Evolutionary conservation across 345 rosid species (phyloP).

Genomic region (Eucalyptus pauciflora): DNA sequence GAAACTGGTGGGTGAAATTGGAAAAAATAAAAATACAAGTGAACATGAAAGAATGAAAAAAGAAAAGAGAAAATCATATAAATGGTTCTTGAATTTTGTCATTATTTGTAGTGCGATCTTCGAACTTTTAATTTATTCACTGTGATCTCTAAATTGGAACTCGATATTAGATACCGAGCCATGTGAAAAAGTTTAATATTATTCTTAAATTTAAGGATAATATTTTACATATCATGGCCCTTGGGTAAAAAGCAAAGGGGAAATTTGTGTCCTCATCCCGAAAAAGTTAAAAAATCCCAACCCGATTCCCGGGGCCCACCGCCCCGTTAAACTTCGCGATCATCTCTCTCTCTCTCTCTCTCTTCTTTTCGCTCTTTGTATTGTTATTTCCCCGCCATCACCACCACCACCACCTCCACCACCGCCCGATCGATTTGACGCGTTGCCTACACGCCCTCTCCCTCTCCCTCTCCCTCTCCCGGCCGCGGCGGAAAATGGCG

Average conservation of each 20-base stretch:
- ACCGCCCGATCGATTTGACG: background rate
- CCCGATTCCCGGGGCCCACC: background rate
- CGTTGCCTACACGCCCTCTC: background rate
- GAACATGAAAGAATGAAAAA: no score
- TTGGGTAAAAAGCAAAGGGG: background rate
- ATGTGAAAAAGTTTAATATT: no score
- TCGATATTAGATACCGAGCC: rapidly evolving
- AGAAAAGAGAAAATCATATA: no score
- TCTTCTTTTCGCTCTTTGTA: background rate
- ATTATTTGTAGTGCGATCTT: rapidly evolving
- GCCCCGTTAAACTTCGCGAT: background rate
- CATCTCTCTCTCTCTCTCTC: background rate
- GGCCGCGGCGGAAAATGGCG: background rate
- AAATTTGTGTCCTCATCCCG: background rate
- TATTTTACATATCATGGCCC: no score
- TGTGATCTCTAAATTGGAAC: rapidly evolving
- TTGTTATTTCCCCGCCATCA: background rate
- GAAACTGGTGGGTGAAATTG: no score
- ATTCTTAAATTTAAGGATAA: rapidly evolving
- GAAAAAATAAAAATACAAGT: no score
- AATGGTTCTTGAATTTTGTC: no score
- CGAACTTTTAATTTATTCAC: rapidly evolving
- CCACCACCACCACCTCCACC: background rate
- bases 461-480: background rate
- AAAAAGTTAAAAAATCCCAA: no score